A percentile compares a stretch with the other conserved stretches of the same genome.
phyloP scores from a whole-genome alignment of 2,329 filamentous ascomycete genomes.

The Lachnellula hyalina region DNA sequence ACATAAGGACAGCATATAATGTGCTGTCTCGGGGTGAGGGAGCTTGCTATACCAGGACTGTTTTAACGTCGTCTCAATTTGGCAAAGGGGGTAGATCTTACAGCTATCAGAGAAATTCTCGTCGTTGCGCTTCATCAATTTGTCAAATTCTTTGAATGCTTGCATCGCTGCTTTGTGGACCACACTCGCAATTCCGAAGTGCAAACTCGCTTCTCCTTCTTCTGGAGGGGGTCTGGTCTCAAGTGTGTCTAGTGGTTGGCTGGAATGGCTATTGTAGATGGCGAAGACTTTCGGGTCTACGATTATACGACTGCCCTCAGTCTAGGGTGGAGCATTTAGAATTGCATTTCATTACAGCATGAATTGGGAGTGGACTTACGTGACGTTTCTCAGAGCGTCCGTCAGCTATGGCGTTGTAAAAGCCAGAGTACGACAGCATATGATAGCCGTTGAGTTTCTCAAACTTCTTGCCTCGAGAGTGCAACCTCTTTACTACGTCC shows the following conservation, averaged over 20 bases:
- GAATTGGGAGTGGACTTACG: conserved; percentile 10
- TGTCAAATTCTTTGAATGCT: conserved; percentile 10
- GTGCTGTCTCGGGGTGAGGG: conserved; percentile 8
- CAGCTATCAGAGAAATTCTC: neutral
- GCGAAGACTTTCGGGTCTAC: conserved; percentile 16
- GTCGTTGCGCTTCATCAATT: conserved; percentile 5
- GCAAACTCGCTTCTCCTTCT: neutral
- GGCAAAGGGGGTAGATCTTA: neutral
- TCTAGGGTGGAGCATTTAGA: conserved; percentile 8
- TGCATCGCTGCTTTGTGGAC: conserved; percentile 12
- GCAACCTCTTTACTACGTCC: conserved; percentile 7
- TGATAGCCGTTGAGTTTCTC: conserved; percentile 14
- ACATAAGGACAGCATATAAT: conserved; percentile 28
- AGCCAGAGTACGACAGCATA: conserved; percentile 18
- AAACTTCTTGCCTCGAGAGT: conserved; percentile 7
- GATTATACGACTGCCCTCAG: conserved; percentile 17
- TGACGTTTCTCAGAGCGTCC: conserved; percentile 14
- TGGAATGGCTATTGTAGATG: conserved; percentile 11
- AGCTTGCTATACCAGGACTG: neutral
- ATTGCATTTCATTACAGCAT: neutral
- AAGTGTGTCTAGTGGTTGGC: conserved; percentile 7
- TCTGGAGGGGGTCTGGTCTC: neutral
- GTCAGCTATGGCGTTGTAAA: conserved; percentile 14
- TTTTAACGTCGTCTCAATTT: neutral
- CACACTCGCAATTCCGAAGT: conserved; percentile 6